Base-by-base conservation (phyloP, 1,284 basidiomycete species). In the Tremellales sp. region DNA sequence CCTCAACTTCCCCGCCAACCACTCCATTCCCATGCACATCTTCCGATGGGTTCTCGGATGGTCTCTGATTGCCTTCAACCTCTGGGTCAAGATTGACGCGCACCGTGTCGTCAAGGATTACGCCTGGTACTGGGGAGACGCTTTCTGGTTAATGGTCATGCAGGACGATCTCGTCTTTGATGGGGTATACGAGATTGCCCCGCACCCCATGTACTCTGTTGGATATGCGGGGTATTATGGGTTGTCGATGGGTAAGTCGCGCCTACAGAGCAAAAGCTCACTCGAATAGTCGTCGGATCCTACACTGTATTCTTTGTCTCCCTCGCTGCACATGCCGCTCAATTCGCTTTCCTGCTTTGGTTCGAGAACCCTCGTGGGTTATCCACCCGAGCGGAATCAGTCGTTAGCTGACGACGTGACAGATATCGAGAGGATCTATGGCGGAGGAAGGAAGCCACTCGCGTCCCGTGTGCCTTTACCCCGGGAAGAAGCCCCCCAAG, bases 71-170 rank as follows among this genome's bases (percentile, higher is more conserved):
- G 79, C 80, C 32, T 97, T 98, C 78, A 98, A 98, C 70, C 78
- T 97, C 29, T 98, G 94, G 92, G 93, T 98, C 59, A 98, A 98
- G 74, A 86, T 89, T 12, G 94, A 98, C 64, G 94, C 94, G 0
- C 94, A 98, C 70, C 80, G 90, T 40, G 90, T 98, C 43, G 92
- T 98, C 53, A 97, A 95, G 54, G 79, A 80, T 58, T 79, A 77
- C 45, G 78, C 78, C n/a, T 79, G 90, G 91, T 98, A 98, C 73
- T 97, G 94, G 94, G 94, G 94, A 16, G 94, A 98, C 65, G 87
- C 87, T 41, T 98, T 98, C 76, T 98, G 97, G 79, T 62, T 76
- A 48, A 66, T 71, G 50, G 75, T 77, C 47, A 74, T 78, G 53
- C 76, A 80, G 60, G 67, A 76, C 41, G 86, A 85, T 41, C 78